Percentiles rank a stretch among this genome's conserved stretches.
Evolutionary conservation across 306 rosid species (phyloP).

Genomic region (Biancaea sappan): DNA sequence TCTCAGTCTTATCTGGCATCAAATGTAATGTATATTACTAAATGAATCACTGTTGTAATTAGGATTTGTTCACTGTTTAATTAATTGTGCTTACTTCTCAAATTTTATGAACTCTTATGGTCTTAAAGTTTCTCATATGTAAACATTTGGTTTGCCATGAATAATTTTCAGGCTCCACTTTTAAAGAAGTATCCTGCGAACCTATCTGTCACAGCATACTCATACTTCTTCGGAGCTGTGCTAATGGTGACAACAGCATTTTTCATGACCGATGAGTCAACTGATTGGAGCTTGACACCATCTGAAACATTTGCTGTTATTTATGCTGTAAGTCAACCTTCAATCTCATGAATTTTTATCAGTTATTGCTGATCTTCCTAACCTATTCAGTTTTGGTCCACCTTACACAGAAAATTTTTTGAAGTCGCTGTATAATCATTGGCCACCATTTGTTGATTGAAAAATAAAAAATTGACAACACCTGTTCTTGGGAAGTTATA

Average conservation of each 20-base stretch:
- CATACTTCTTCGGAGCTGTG: slow-evolving; percentile 79
- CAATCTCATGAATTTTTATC: background rate
- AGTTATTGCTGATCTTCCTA: slow-evolving; percentile 10
- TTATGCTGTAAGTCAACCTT: slow-evolving; percentile 73
- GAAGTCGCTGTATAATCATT: background rate
- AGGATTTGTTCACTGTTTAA: slow-evolving; percentile 3
- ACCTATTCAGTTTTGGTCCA: slow-evolving; percentile 2
- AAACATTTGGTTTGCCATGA: slow-evolving; percentile 24
- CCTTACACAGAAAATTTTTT: background rate
- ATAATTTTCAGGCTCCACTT: slow-evolving; percentile 79
- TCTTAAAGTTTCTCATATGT: slow-evolving; percentile 18
- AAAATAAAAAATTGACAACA: background rate
- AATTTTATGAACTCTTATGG: slow-evolving; percentile 7
- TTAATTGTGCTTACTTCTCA: background rate
- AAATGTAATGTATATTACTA: slow-evolving; percentile 11
- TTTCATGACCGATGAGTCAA: slow-evolving; percentile 67
- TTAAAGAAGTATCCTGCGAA: slow-evolving; percentile 86
- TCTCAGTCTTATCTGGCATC: slow-evolving; percentile 15
- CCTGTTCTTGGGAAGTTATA: background rate
- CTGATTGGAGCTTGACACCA: slow-evolving; percentile 77
- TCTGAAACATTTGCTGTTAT: slow-evolving; percentile 85
- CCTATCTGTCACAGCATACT: slow-evolving; percentile 85
- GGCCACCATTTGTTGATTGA: slow-evolving; percentile 22
- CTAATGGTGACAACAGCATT: slow-evolving; percentile 83
- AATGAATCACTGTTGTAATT: background rate